These are phyloP conservation scores for Tetrastigma voinierianum DNA, from an alignment of 164 flowering plant species.

Conservation along the genomic window DNA sequence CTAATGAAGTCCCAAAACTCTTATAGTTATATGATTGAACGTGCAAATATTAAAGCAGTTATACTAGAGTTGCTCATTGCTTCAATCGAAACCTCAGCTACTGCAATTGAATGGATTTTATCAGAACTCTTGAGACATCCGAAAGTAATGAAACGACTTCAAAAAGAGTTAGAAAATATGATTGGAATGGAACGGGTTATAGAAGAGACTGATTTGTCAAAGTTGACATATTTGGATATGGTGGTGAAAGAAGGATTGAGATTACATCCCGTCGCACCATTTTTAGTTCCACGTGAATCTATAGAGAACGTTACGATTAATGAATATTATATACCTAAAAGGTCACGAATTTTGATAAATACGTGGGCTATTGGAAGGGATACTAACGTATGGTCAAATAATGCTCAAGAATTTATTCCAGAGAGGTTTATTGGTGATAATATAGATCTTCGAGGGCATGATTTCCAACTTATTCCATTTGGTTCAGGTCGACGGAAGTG, in stretches of 20 bases:
- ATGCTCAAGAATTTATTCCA: conserved; percentile 14
- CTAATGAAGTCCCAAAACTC: not conserved
- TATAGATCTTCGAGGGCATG: conserved; percentile 11
- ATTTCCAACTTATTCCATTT: conserved; percentile 18
- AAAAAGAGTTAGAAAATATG: conserved; percentile 14
- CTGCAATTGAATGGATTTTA: too few species aligned
- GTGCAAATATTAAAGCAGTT: not conserved
- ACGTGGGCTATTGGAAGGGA: conserved; percentile 33
- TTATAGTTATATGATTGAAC: not conserved
- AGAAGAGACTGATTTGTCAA: conserved; percentile 25
- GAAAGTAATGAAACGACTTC: conserved; percentile 16
- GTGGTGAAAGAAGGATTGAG: conserved; percentile 34
- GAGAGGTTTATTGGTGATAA: conserved; percentile 13
- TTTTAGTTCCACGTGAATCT: conserved; percentile 31
- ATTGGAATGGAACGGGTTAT: conserved; percentile 19
- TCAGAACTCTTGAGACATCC: too few species aligned
- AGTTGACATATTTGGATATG: conserved; percentile 27
- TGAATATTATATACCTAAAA: conserved; percentile 21
- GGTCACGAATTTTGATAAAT: conserved; percentile 23
- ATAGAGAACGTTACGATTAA: conserved; percentile 17
- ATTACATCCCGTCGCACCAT: conserved; percentile 31
- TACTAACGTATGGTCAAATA: conserved; percentile 17
- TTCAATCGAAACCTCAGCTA: too few species aligned
- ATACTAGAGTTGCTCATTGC: not conserved
- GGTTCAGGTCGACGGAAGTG: conserved; percentile 20